phyloP scores from a whole-genome alignment of 2,329 filamentous ascomycete genomes.

The Dryadomyces sulphureus region DNA sequence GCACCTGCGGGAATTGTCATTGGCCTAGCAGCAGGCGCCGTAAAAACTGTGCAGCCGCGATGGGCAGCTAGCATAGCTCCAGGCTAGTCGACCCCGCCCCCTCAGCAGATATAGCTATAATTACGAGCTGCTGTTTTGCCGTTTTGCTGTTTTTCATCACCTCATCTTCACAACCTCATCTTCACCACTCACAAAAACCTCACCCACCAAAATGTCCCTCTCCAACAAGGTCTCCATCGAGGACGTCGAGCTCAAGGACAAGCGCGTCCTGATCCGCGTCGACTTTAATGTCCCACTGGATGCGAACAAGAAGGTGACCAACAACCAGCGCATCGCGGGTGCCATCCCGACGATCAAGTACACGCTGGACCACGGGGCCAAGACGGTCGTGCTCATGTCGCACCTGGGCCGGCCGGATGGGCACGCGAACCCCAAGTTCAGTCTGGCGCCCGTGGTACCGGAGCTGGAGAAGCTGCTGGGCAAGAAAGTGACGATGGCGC shows the following conservation, averaged over 20 bases:
- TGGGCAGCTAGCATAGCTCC: not conserved
- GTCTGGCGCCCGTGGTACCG: slow-evolving; percentile 76
- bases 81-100: not conserved
- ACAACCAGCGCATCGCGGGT: slow-evolving; percentile 95
- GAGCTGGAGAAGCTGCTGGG: slow-evolving; percentile 83
- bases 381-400: slow-evolving; percentile 93
- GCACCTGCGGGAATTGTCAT: not conserved
- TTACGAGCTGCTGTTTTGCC: no score
- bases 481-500: slow-evolving; percentile 73
- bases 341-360: slow-evolving; percentile 93
- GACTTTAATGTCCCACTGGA: slow-evolving; percentile 99
- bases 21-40: not conserved
- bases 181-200: slow-evolving; percentile 2
- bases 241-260: slow-evolving; percentile 94
- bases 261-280: slow-evolving; percentile 94
- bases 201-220: slow-evolving; percentile 65
- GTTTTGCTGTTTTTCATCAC: not conserved
- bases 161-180: not conserved
- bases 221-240: slow-evolving; percentile 95
- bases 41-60: not conserved
- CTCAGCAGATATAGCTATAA: no score
- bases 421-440: slow-evolving; percentile 82
- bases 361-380: slow-evolving; percentile 77
- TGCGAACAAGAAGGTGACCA: slow-evolving; percentile 83
- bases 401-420: slow-evolving; percentile 94